Conservation (phyloP, 495 filamentous ascomycete genomes). For the Oidiodendron maius region DNA sequence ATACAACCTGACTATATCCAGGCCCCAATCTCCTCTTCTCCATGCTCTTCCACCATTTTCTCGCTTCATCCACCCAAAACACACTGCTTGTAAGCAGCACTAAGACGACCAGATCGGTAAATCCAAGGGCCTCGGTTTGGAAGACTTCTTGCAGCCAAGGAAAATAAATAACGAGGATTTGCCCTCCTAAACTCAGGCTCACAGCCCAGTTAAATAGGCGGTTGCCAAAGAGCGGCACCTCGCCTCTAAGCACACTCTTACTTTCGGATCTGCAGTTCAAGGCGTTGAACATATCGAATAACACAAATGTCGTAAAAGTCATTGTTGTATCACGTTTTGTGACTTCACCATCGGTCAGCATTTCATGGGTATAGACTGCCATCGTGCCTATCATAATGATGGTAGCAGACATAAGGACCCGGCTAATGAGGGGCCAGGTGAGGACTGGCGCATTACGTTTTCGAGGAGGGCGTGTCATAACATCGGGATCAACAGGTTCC, state of each 20-base stretch:
- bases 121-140: slow-evolving; percentile 80
- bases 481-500: slow-evolving; percentile 87
- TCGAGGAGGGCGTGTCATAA: slow-evolving; percentile 89
- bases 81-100: slow-evolving; percentile 74
- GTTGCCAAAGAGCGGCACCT: slow-evolving; percentile 76
- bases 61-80: slow-evolving; percentile 88
- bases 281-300: slow-evolving; percentile 99
- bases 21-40: slow-evolving; percentile 20
- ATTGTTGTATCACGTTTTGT: slow-evolving; percentile 95
- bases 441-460: slow-evolving; percentile 79
- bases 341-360: slow-evolving; percentile 69
- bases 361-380: slow-evolving; percentile 83
- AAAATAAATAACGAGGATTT: slow-evolving; percentile 87
- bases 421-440: slow-evolving; percentile 70
- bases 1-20: slow-evolving; percentile 26
- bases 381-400: slow-evolving; percentile 92
- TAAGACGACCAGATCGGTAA: slow-evolving; percentile 67
- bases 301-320: slow-evolving; percentile 97
- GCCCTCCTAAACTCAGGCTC: slow-evolving; percentile 72
- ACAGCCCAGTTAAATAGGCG: slow-evolving; percentile 96
- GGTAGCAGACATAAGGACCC: slow-evolving; percentile 79
- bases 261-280: slow-evolving; percentile 86
- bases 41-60: slow-evolving; percentile 59
- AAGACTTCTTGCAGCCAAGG: slow-evolving; percentile 90
- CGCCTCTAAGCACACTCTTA: slow-evolving; percentile 82